Percentiles rank a stretch among this genome's conserved stretches.
These are phyloP conservation scores for Phytophthora lateralis DNA, from an alignment of 352 stramenopile species.

Conservation along the genomic window DNA sequence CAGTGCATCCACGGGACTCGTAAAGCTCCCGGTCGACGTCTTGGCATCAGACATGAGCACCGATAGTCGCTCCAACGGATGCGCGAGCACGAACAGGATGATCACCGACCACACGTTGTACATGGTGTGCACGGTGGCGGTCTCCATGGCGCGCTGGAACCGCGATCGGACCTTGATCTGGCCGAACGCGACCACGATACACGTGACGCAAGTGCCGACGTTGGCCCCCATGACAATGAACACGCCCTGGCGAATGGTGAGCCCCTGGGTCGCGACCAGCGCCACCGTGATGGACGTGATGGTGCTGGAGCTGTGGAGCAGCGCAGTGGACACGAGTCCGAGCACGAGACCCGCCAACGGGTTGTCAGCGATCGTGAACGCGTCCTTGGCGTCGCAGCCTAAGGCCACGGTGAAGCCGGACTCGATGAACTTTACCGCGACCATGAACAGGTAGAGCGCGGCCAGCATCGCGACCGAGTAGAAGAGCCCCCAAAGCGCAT, in stretches of 20 bases:
- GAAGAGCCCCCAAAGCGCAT: slow-evolving; percentile 32
- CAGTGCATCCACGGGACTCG: slow-evolving; percentile 41
- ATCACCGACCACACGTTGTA: slow-evolving; percentile 89
- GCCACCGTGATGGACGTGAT: slow-evolving; percentile 78
- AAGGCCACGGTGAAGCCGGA: slow-evolving; percentile 68
- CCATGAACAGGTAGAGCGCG: slow-evolving; percentile 80
- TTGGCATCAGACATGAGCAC: slow-evolving; percentile 38
- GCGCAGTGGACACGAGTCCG: slow-evolving; percentile 63
- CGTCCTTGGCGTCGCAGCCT: slow-evolving; percentile 55
- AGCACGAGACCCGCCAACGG: slow-evolving; percentile 75
- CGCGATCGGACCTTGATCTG: slow-evolving; percentile 71
- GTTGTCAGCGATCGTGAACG: slow-evolving; percentile 71
- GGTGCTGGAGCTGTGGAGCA: slow-evolving; percentile 73
- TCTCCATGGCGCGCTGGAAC: slow-evolving; percentile 65
- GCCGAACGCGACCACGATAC: slow-evolving; percentile 89
- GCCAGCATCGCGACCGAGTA: slow-evolving; percentile 40
- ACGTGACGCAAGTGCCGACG: slow-evolving; percentile 86
- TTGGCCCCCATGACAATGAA: slow-evolving; percentile 93
- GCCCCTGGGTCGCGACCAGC: slow-evolving; percentile 54
- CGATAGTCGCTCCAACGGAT: slow-evolving; percentile 60
- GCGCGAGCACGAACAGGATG: slow-evolving; percentile 59
- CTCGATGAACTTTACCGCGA: slow-evolving; percentile 76
- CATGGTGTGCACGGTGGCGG: slow-evolving; percentile 55
- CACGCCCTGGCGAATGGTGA: slow-evolving; percentile 81
- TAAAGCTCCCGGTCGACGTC: slow-evolving; percentile 34